These are phyloP conservation scores for Reutealis trisperma DNA, from an alignment of 345 rosid genomes.

Conservation along the genomic window DNA sequence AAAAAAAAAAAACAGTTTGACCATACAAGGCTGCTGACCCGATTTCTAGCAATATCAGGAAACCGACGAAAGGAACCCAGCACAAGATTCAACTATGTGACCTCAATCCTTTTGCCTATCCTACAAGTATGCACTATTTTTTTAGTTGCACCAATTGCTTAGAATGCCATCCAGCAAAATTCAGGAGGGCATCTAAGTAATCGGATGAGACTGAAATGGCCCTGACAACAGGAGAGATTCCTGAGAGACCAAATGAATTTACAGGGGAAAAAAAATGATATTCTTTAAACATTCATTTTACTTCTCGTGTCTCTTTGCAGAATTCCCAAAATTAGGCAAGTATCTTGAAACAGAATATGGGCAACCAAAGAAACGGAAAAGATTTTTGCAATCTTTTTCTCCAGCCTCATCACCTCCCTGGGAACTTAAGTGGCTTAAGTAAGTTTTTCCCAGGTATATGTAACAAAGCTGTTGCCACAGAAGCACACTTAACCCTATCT, in stretches of 20 bases:
- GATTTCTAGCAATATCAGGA: background rate
- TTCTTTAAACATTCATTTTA: conserved; percentile 27
- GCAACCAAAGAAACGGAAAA: conserved; percentile 71
- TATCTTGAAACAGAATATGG: conserved; percentile 51
- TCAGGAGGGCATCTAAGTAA: too few relatives aligned
- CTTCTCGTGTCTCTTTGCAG: conserved; percentile 60
- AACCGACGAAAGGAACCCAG: background rate
- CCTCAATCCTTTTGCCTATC: background rate
- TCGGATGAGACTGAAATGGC: too few relatives aligned
- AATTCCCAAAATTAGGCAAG: conserved; percentile 45
- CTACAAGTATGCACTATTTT: background rate
- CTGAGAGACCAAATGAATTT: background rate
- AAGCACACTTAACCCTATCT: conserved; percentile 68
- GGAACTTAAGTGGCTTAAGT: conserved; percentile 63
- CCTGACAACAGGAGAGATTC: background rate
- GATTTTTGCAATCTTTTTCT: conserved; percentile 62
- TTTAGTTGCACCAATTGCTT: background rate
- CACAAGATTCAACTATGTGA: background rate
- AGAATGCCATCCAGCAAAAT: background rate
- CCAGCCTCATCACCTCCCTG: conserved; percentile 47
- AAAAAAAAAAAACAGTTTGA: too few relatives aligned
- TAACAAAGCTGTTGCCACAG: conserved; percentile 84
- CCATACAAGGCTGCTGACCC: background rate
- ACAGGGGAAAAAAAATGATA: background rate
- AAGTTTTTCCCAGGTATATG: conserved; percentile 78